These are phyloP conservation scores for Microcyclospora pomicola DNA, from an alignment of 2,329 filamentous ascomycete genomes.

Conservation along the genomic window DNA sequence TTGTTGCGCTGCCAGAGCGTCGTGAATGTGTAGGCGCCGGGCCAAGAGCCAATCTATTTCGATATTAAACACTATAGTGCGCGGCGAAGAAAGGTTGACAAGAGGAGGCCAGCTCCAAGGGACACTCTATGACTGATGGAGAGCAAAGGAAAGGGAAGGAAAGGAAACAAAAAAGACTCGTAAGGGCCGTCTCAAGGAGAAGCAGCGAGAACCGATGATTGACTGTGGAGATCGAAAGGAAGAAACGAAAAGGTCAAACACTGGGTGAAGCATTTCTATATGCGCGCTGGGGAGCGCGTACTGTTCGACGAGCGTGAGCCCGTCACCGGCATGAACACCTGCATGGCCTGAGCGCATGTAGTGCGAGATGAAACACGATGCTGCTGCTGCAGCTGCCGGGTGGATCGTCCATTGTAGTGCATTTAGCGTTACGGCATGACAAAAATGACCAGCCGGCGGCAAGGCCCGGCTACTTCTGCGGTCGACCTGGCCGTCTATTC, in stretches of 20 bases:
- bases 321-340: conserved; percentile 14
- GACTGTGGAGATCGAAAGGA: conserved; percentile 9
- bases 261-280: no score
- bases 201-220: conserved; percentile 13
- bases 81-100: conserved; percentile 2
- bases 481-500: no score
- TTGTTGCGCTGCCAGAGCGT: conserved; percentile 10
- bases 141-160: conserved; percentile 17
- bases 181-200: conserved; percentile 22
- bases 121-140: conserved; percentile 17
- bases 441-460: no score
- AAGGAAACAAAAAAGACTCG: conserved; percentile 27
- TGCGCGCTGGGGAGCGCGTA: no score
- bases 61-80: conserved; percentile 12
- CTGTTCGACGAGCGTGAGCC: conserved; percentile 3
- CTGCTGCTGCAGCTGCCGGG: conserved; percentile 9
- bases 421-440: neutral
- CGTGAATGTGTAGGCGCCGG: conserved; percentile 20
- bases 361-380: conserved; percentile 9
- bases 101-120: conserved; percentile 32
- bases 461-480: no score
- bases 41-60: conserved; percentile 11
- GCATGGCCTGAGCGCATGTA: conserved; percentile 6
- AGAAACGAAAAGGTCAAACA: conserved; percentile 4
- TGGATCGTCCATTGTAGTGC: neutral